These are phyloP conservation scores for Lactarius pseudohatsudake DNA, from an alignment of 768 basidiomycete genomes.

Conservation along the genomic window DNA sequence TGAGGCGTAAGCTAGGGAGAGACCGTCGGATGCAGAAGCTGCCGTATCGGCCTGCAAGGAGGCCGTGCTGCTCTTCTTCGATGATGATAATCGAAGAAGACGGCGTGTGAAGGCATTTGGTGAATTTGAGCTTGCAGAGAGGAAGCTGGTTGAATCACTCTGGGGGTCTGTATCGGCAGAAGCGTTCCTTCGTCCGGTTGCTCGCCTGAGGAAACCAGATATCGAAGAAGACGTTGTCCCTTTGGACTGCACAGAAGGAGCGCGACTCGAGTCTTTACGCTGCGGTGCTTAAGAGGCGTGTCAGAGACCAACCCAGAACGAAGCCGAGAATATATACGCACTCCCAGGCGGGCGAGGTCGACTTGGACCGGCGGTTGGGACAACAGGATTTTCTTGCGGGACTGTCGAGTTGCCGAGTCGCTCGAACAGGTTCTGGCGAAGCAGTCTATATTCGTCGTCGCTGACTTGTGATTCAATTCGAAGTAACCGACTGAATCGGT, in stretches of 20 bases:
- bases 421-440: constrained; percentile 83
- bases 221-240: constrained; percentile 38
- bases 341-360: constrained; percentile 14
- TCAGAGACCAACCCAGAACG: neutral
- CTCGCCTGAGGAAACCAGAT: constrained; percentile 39
- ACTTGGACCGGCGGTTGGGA: constrained; percentile 47
- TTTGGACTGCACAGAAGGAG: constrained; percentile 39
- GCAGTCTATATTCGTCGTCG: constrained; percentile 82
- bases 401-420: constrained; percentile 61
- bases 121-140: constrained; percentile 32
- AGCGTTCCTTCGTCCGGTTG: constrained; percentile 34
- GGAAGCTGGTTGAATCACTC: constrained; percentile 36
- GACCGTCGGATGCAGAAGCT: constrained; percentile 42
- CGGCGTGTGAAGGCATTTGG: constrained; percentile 29
- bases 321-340: neutral
- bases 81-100: constrained; percentile 39
- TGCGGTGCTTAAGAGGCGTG: constrained; percentile 31
- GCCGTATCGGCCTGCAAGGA: constrained; percentile 49
- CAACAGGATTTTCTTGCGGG: constrained; percentile 62
- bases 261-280: constrained; percentile 28
- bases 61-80: constrained; percentile 51
- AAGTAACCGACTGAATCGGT: constrained; percentile 1
- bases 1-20: constrained; percentile 27
- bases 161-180: constrained; percentile 30
- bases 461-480: constrained; percentile 39